Percentiles rank a stretch among this genome's conserved stretches.
phyloP scores from a whole-genome alignment of 2,329 filamentous ascomycete genomes.

The Neofusicoccum ribis region DNA sequence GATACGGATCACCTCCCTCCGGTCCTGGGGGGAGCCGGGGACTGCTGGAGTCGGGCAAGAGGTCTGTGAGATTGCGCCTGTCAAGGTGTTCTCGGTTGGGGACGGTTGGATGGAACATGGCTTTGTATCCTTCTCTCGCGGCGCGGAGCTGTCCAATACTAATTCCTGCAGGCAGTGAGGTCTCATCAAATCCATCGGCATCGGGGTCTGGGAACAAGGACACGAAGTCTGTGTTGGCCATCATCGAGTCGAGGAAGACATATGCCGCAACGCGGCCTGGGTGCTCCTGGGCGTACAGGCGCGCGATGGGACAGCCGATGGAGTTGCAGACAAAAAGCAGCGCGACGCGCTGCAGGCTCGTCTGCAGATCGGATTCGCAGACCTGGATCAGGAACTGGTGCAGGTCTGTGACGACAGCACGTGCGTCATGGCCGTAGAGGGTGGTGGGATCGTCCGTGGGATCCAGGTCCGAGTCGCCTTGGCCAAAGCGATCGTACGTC shows the following conservation, averaged over 20 bases:
- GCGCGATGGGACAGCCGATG: conserved; percentile 55
- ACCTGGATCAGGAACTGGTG: conserved; percentile 47
- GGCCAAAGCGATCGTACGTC: conserved; percentile 60
- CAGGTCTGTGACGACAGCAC: conserved; percentile 47
- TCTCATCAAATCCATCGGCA: conserved; percentile 44
- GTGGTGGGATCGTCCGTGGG: conserved; percentile 31
- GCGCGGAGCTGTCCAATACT: conserved; percentile 35
- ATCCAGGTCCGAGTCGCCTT: conserved; percentile 55
- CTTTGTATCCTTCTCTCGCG: conserved; percentile 38
- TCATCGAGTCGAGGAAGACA: conserved; percentile 58
- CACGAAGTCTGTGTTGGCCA: conserved; percentile 59
- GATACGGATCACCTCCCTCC: conserved; percentile 38
- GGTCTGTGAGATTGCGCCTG: conserved; percentile 44
- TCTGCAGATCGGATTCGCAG: conserved; percentile 34
- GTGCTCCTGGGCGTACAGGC: conserved; percentile 53
- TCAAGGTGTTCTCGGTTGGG: conserved; percentile 54
- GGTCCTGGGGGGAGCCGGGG: conserved; percentile 43
- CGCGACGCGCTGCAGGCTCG: conserved; percentile 35
- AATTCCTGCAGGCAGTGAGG: conserved; percentile 42
- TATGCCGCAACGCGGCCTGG: conserved; percentile 48
- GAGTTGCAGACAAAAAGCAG: conserved; percentile 54
- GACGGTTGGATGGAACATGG: conserved; percentile 52
- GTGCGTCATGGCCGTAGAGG: conserved; percentile 51
- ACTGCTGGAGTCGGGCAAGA: conserved; percentile 47
- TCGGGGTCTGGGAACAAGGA: conserved; percentile 59